phyloP scores from a whole-genome alignment of 306 rosid species.

The Cucumis melo region DNA sequence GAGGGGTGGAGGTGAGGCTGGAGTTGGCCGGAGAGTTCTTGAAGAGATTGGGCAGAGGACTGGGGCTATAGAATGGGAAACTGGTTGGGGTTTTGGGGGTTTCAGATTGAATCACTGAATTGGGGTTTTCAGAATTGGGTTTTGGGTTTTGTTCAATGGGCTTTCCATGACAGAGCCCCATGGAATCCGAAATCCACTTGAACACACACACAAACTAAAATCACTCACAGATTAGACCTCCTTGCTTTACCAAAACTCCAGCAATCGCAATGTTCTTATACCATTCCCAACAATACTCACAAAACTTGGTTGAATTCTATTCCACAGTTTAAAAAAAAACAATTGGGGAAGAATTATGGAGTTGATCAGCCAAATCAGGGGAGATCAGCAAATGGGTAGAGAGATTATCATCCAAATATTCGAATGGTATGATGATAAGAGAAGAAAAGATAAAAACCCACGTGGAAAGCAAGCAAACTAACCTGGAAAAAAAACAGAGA shows the following conservation, averaged over 20 bases:
- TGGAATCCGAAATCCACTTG: conserved; percentile 11
- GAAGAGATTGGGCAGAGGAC: conserved; percentile 71
- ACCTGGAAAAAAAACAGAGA: conserved; percentile 10
- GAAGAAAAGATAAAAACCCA: conserved; percentile 1
- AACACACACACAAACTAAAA: background rate
- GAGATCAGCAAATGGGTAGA: conserved; percentile 9
- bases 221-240: background rate
- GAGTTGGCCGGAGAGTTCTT: conserved; percentile 65
- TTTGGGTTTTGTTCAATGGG: conserved; percentile 21
- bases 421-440: conserved; percentile 7
- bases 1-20: conserved; percentile 60
- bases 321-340: background rate
- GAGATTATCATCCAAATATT: conserved; percentile 5
- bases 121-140: conserved; percentile 3
- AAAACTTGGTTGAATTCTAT: background rate
- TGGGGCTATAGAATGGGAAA: conserved; percentile 85
- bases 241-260: background rate
- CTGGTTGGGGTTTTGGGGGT: conserved; percentile 21
- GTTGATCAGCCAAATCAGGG: background rate
- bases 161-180: conserved; percentile 39
- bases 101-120: conserved; percentile 7
- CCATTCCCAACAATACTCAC: background rate
- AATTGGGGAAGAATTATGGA: background rate
- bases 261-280: background rate
- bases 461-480: background rate